A percentile compares a stretch with the other conserved stretches of the same genome.
Conservation (phyloP, 2,329 filamentous ascomycete genomes). For the Paracamarosporium sp. region DNA sequence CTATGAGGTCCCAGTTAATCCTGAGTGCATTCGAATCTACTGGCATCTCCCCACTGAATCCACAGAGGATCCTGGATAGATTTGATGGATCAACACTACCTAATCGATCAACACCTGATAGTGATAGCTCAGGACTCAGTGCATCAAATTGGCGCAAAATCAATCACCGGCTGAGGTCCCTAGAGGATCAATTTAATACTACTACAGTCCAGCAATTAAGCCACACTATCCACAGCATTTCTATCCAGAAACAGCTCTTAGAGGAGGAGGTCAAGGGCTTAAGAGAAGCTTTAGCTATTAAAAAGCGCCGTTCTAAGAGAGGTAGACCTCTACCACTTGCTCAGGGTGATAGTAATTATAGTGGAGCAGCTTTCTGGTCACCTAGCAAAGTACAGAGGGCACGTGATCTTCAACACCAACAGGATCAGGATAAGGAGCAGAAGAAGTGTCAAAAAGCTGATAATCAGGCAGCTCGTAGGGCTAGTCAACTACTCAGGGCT, state of each 20-base stretch:
- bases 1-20: too few species aligned
- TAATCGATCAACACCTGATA: background rate
- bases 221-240: background rate
- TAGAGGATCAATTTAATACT: background rate
- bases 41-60: background rate
- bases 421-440: background rate
- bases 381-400: background rate
- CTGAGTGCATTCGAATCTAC: background rate
- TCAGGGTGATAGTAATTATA: background rate
- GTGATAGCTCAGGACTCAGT: background rate
- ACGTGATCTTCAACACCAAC: background rate
- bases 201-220: background rate
- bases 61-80: background rate
- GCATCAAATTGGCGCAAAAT: background rate
- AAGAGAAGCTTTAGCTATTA: background rate
- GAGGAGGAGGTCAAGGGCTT: background rate
- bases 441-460: background rate
- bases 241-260: background rate
- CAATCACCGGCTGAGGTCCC: background rate
- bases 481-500: background rate
- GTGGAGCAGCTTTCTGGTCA: background rate
- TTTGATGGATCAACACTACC: background rate
- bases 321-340: background rate
- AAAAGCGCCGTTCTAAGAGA: background rate
- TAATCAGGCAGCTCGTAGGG: background rate